phyloP scores from a whole-genome alignment of 2,329 filamentous ascomycete species.

The Penicillium expansum region DNA sequence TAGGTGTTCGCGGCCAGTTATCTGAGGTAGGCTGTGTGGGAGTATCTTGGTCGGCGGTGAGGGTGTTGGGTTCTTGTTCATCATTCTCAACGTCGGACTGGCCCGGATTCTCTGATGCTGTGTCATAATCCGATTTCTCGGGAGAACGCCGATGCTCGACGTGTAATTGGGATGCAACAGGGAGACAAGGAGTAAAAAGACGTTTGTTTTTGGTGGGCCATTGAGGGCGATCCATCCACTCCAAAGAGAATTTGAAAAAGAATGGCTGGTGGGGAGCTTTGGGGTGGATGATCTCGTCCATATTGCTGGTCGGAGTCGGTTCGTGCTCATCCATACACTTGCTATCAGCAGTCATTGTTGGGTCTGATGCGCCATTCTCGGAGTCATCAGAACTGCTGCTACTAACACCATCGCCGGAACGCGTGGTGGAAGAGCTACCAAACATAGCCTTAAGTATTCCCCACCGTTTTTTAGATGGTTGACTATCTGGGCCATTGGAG shows the following conservation, averaged over 20 bases:
- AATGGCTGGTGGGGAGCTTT: slow-evolving; percentile 53
- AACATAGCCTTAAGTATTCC: slow-evolving; percentile 52
- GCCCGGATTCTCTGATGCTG: slow-evolving; percentile 23
- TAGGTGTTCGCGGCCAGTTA: slow-evolving; percentile 12
- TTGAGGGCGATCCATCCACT: slow-evolving; percentile 58
- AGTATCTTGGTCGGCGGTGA: slow-evolving; percentile 7
- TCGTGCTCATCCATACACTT: slow-evolving; percentile 30
- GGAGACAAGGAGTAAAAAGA: slow-evolving; percentile 56
- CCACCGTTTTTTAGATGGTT: slow-evolving; percentile 47
- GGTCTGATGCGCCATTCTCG: slow-evolving; percentile 31
- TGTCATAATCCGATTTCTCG: slow-evolving; percentile 26
- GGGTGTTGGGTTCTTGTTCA: slow-evolving; percentile 15
- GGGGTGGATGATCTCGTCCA: slow-evolving; percentile 31
- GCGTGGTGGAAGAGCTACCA: slow-evolving; percentile 44
- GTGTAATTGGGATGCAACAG: slow-evolving; percentile 54
- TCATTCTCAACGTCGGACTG: slow-evolving; percentile 16
- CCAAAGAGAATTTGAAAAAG: slow-evolving; percentile 67
- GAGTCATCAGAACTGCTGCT: slow-evolving; percentile 39
- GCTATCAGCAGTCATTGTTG: slow-evolving; percentile 21
- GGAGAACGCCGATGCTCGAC: slow-evolving; percentile 44
- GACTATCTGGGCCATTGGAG: slow-evolving; percentile 23
- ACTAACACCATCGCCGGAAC: slow-evolving; percentile 44
- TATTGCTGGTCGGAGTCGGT: slow-evolving; percentile 19
- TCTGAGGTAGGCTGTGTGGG: slow-evolving; percentile 7
- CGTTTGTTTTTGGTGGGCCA: slow-evolving; percentile 52